Evolutionary conservation across 2,329 filamentous ascomycete species (phyloP).

Genomic region (Sclerotinia nivalis): DNA sequence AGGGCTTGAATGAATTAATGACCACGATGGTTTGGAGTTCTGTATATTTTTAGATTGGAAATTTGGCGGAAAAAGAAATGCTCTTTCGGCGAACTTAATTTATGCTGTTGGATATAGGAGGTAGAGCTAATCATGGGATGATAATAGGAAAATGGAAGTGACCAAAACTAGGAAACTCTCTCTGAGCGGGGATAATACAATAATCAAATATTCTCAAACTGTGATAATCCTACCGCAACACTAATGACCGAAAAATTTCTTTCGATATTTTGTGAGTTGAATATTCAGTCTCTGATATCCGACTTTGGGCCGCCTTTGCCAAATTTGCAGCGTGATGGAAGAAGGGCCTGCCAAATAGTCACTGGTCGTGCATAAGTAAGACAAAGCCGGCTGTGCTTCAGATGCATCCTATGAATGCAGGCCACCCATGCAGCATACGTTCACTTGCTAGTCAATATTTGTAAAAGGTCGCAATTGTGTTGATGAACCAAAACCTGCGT

Average conservation of each 20-base stretch:
- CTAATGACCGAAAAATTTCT: conserved; percentile 2
- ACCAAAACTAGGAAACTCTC: background rate
- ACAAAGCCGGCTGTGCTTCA: background rate
- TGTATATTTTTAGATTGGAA: background rate
- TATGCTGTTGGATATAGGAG: conserved; percentile 13
- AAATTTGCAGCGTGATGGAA: conserved; percentile 2
- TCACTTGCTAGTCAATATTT: background rate
- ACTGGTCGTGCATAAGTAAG: background rate
- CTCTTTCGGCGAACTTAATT: background rate
- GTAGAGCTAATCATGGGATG: conserved; percentile 20
- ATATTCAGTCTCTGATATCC: background rate
- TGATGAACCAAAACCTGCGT: background rate
- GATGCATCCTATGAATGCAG: background rate
- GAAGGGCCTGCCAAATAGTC: background rate
- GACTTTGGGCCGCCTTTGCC: background rate
- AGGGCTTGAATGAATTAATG: conserved; percentile 10
- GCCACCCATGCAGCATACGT: background rate
- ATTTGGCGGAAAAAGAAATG: background rate
- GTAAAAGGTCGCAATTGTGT: background rate
- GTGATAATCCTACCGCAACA: background rate
- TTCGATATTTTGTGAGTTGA: background rate
- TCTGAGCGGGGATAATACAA: conserved; percentile 5
- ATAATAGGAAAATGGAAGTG: conserved; percentile 2
- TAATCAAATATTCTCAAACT: background rate
- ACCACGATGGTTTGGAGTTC: background rate